phyloP scores from a whole-genome alignment of 768 basidiomycete species.

The Coprinopsis sp. region DNA sequence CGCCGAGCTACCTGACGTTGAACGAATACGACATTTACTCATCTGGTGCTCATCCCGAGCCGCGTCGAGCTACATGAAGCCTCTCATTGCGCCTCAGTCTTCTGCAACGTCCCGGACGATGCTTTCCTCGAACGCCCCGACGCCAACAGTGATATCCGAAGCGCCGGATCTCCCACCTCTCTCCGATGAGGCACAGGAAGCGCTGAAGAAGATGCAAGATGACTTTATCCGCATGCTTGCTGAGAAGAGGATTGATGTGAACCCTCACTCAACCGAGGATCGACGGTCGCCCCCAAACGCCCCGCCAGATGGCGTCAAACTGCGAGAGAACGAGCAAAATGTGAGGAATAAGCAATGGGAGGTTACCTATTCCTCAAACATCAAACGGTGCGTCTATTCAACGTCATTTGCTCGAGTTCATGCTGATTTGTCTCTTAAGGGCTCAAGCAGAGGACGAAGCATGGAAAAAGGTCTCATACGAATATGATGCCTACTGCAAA shows the following conservation, averaged over 20 bases:
- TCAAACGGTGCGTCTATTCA: constrained; percentile 52
- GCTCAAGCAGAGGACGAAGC: constrained; percentile 59
- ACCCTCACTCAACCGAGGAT: constrained; percentile 21
- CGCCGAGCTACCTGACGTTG: constrained; percentile 65
- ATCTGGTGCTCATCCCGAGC: constrained; percentile 74
- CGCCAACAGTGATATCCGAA: constrained; percentile 17
- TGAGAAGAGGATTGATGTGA: constrained; percentile 59
- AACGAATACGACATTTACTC: constrained; percentile 66
- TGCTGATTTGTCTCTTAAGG: constrained; percentile 19
- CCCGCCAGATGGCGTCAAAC: constrained; percentile 16
- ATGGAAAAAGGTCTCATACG: constrained; percentile 61
- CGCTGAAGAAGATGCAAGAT: constrained; percentile 53
- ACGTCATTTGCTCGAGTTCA: not conserved
- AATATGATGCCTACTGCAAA: constrained; percentile 54
- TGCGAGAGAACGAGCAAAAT: constrained; percentile 69
- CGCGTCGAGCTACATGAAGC: not conserved
- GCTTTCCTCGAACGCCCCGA: constrained; percentile 27
- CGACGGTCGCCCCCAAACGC: constrained; percentile 29
- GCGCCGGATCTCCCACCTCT: constrained; percentile 43
- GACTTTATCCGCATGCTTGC: constrained; percentile 63
- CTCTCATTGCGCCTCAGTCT: constrained; percentile 22
- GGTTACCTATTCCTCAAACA: constrained; percentile 59
- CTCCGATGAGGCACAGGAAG: constrained; percentile 38
- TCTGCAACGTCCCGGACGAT: constrained; percentile 29
- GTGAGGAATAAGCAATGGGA: constrained; percentile 65